These are phyloP conservation scores for Ephemerocybe angulata DNA, from an alignment of 768 basidiomycete genomes.

Conservation along the genomic window DNA sequence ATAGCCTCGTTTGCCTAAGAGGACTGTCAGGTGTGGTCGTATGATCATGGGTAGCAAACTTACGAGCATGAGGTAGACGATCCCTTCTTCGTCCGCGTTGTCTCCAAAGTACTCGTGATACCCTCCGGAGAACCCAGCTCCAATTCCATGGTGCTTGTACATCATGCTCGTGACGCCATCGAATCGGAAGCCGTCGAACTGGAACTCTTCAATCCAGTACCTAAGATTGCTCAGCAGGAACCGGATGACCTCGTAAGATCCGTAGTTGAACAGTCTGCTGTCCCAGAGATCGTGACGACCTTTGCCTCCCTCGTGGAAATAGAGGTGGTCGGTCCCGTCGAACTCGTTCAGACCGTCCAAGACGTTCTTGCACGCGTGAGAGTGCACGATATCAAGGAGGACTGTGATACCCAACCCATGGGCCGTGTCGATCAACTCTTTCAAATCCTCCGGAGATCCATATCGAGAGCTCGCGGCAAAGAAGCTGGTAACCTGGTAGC, in stretches of 20 bases:
- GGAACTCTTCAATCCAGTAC: slow-evolving; percentile 93
- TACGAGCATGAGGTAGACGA: slow-evolving; percentile 96
- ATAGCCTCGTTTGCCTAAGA: slow-evolving; percentile 86
- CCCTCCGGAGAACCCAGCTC: slow-evolving; percentile 94
- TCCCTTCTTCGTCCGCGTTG: slow-evolving; percentile 78
- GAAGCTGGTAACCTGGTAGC: slow-evolving; percentile 97
- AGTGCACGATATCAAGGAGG: slow-evolving; percentile 95
- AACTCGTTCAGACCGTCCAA: slow-evolving; percentile 93
- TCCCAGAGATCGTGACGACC: slow-evolving; percentile 98
- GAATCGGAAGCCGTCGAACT: slow-evolving; percentile 97
- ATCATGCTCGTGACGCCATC: slow-evolving; percentile 99
- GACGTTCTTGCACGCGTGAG: slow-evolving; percentile 97
- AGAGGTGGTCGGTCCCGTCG: slow-evolving; percentile 95
- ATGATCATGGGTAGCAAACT: slow-evolving; percentile 26
- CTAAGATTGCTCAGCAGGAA: slow-evolving; percentile 94
- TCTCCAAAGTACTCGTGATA: slow-evolving; percentile 98
- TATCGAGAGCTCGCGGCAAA: slow-evolving; percentile 97
- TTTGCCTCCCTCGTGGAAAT: slow-evolving; percentile 92
- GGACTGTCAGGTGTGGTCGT: slow-evolving; percentile 7
- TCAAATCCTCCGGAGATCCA: slow-evolving; percentile 92
- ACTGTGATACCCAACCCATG: slow-evolving; percentile 91
- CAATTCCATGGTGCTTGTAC: slow-evolving; percentile 97
- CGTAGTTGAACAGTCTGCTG: slow-evolving; percentile 96
- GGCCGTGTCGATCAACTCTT: slow-evolving; percentile 91
- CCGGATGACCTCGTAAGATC: slow-evolving; percentile 87